Percentiles rank a stretch among this genome's conserved stretches.
phyloP scores from a whole-genome alignment of 2,329 filamentous ascomycete genomes.

The Coniochaeta sp. region DNA sequence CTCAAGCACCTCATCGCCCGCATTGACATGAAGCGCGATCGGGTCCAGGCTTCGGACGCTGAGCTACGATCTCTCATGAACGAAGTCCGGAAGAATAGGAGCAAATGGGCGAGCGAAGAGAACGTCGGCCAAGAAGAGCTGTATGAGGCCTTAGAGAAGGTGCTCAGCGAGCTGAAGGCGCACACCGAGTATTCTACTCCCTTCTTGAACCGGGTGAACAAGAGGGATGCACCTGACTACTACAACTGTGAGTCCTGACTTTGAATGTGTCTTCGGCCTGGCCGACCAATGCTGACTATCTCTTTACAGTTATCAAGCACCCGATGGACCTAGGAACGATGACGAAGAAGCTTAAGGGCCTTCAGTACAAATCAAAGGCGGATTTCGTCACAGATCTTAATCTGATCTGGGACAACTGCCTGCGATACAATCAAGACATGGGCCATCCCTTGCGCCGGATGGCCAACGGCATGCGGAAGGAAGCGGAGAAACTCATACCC shows the following conservation, averaged over 20 bases:
- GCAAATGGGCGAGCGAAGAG: slow-evolving; percentile 98
- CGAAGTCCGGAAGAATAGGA: slow-evolving; percentile 94
- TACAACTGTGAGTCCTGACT: slow-evolving; percentile 62
- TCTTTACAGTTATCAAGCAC: slow-evolving; percentile 75
- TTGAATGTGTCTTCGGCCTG: too few relatives aligned
- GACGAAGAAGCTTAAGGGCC: slow-evolving; percentile 90
- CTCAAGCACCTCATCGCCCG: slow-evolving; percentile 94
- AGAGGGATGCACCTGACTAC: slow-evolving; percentile 94
- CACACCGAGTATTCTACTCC: slow-evolving; percentile 97
- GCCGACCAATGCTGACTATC: background rate
- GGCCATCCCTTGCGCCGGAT: slow-evolving; percentile 84
- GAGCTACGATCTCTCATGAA: slow-evolving; percentile 91
- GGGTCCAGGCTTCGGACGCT: slow-evolving; percentile 86
- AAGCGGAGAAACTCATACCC: slow-evolving; percentile 93
- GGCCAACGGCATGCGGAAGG: slow-evolving; percentile 92
- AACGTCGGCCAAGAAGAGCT: slow-evolving; percentile 96
- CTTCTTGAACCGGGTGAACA: slow-evolving; percentile 90
- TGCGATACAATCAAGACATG: slow-evolving; percentile 90
- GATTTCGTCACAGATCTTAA: slow-evolving; percentile 93
- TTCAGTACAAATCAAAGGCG: slow-evolving; percentile 79
- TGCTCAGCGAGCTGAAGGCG: slow-evolving; percentile 92
- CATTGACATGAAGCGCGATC: slow-evolving; percentile 86
- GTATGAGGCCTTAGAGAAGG: slow-evolving; percentile 94
- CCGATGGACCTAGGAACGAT: slow-evolving; percentile 97
- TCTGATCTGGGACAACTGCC: slow-evolving; percentile 93